Conservation (phyloP, 2,329 filamentous ascomycete genomes). For the Paecilomyces niveus region DNA sequence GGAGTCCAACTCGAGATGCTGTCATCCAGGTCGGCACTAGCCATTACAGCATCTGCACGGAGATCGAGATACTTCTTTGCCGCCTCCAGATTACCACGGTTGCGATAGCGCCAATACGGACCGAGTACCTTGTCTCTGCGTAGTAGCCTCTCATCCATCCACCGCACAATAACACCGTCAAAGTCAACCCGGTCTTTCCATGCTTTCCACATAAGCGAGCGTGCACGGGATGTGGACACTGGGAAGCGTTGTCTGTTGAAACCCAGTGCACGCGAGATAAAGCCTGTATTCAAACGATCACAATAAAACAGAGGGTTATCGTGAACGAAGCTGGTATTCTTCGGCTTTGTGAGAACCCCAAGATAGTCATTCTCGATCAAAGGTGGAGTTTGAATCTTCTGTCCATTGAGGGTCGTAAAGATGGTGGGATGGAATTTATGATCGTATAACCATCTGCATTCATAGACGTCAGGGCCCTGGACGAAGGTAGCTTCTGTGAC, state of each 20-base stretch:
- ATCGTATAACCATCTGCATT: conserved; percentile 44
- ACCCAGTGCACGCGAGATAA: conserved; percentile 24
- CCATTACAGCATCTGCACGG: conserved; percentile 45
- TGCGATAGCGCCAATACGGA: conserved; percentile 41
- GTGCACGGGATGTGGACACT: conserved; percentile 42
- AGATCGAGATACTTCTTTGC: conserved; percentile 39
- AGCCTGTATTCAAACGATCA: conserved; percentile 29
- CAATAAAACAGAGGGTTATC: conserved; percentile 49
- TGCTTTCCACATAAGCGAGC: conserved; percentile 45
- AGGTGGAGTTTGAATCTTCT: conserved; percentile 45
- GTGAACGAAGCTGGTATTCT: conserved; percentile 36
- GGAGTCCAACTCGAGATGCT: conserved; percentile 48
- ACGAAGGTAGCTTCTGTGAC: conserved; percentile 50
- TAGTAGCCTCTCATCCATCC: conserved; percentile 45
- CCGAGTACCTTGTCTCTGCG: conserved; percentile 39
- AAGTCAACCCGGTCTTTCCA: conserved; percentile 42
- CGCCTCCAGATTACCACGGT: conserved; percentile 34
- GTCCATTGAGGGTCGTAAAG: conserved; percentile 44
- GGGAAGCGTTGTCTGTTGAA: conserved; percentile 28
- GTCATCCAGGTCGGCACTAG: conserved; percentile 45
- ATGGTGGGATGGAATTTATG: conserved; percentile 45
- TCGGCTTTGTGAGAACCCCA: conserved; percentile 37
- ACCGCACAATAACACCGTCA: conserved; percentile 44
- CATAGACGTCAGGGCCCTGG: conserved; percentile 46
- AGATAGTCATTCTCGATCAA: conserved; percentile 46